These are phyloP conservation scores for Avena sativa DNA, from an alignment of 176 grass and related monocot species.

Conservation along the genomic window DNA sequence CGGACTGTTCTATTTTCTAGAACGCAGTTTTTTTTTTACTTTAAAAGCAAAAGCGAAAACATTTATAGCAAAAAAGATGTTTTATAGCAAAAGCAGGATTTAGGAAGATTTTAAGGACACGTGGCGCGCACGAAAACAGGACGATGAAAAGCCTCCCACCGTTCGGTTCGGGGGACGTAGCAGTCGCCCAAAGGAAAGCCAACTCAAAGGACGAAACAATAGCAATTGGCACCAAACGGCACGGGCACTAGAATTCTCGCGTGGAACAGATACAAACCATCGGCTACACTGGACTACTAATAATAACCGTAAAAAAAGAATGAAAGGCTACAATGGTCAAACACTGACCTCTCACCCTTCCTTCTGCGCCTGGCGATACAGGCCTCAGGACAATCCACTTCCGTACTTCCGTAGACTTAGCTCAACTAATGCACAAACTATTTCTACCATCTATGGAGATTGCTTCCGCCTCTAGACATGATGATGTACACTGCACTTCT, in stretches of 20 bases:
- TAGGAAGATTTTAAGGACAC: no score
- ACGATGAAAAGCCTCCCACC: no score
- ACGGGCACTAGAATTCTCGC: neutral
- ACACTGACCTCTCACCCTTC: neutral
- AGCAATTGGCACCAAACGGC: neutral
- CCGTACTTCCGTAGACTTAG: neutral
- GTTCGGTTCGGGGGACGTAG: no score
- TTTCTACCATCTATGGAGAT: conserved; percentile 25
- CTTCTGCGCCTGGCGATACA: neutral
- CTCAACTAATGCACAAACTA: conserved; percentile 29
- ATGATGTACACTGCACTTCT: conserved; percentile 21
- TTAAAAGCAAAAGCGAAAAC: no score
- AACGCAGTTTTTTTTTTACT: no score
- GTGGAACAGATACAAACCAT: neutral
- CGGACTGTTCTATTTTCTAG: no score
- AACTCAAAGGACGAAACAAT: neutral
- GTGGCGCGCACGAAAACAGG: no score
- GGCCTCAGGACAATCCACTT: neutral
- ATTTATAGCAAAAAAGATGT: no score
- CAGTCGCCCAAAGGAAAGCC: neutral
- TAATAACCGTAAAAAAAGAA: neutral
- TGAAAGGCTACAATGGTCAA: neutral
- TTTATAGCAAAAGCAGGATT: no score
- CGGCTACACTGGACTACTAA: neutral
- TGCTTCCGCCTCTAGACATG: conserved; percentile 12